Evolutionary conservation across 495 filamentous ascomycete species (phyloP).

Genomic region (Hypoxylon crocopeplum): DNA sequence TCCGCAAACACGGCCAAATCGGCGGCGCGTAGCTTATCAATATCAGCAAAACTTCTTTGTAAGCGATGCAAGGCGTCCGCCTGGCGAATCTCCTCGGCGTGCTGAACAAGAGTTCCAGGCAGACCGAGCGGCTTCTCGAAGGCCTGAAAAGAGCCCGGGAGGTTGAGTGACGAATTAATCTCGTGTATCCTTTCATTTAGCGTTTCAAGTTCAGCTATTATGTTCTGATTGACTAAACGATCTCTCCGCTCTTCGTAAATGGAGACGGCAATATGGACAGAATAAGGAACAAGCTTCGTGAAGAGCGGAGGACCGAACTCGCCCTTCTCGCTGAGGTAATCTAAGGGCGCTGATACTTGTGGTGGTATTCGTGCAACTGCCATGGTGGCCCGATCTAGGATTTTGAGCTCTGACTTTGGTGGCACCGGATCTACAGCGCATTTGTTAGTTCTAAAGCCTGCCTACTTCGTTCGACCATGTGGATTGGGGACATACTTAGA

Average conservation of each 20-base stretch:
- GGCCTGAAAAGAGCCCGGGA: conserved; percentile 92
- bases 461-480: not conserved
- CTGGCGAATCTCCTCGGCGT: conserved; percentile 95
- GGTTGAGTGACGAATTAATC: conserved; percentile 80
- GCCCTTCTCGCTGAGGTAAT: conserved; percentile 78
- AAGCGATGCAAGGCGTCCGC: conserved; percentile 81
- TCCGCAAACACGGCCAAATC: conserved; percentile 80
- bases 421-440: conserved; percentile 69
- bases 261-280: conserved; percentile 91
- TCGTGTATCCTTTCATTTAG: conserved; percentile 83
- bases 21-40: conserved; percentile 79
- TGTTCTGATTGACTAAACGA: conserved; percentile 80
- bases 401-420: conserved; percentile 85
- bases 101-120: conserved; percentile 81
- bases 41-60: conserved; percentile 80
- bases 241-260: conserved; percentile 95
- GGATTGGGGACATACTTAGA: conserved; percentile 54
- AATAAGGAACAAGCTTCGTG: conserved; percentile 91
- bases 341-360: conserved; percentile 80
- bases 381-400: conserved; percentile 88
- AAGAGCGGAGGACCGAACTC: conserved; percentile 86
- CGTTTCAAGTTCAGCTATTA: conserved; percentile 83
- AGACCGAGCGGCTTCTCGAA: conserved; percentile 93
- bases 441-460: conserved; percentile 17
- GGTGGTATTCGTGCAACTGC: conserved; percentile 79